phyloP scores from a whole-genome alignment of 768 basidiomycete species.

The Glaciozyma antarctica region DNA sequence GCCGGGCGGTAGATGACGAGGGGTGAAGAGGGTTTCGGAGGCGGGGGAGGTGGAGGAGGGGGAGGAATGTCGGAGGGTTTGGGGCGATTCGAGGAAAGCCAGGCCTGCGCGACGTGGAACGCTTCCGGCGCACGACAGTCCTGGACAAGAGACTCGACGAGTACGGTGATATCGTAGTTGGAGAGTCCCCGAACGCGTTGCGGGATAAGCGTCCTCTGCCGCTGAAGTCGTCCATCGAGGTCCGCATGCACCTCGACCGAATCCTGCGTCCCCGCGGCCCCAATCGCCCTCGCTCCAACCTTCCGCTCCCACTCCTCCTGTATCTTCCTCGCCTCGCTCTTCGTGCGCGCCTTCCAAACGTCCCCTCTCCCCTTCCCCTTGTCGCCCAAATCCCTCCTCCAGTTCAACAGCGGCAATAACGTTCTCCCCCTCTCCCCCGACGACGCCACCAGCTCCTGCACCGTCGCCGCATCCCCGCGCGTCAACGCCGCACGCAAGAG shows the following conservation, averaged over 20 bases:
- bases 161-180: constrained; percentile 1
- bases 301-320: no score
- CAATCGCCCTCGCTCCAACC: no score
- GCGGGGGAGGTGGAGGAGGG: not conserved
- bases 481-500: not conserved
- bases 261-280: no score
- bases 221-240: not conserved
- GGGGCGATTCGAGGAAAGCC: constrained; percentile 7
- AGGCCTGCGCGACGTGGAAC: constrained; percentile 10
- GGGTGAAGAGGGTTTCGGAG: no score
- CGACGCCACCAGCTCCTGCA: not conserved
- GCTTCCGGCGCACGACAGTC: constrained; percentile 4
- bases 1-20: not conserved
- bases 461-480: not conserved
- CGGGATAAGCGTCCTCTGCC: constrained; percentile 1
- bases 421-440: not conserved
- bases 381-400: no score
- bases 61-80: not conserved
- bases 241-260: not conserved
- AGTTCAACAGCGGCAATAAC: no score
- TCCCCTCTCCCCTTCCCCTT: no score
- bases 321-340: no score
- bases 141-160: constrained; percentile 8
- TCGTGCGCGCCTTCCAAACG: no score
- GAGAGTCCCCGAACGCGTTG: not conserved